These are phyloP conservation scores for Decorospora gaudefroyi DNA, from an alignment of 2,329 filamentous ascomycete species.

Conservation along the genomic window DNA sequence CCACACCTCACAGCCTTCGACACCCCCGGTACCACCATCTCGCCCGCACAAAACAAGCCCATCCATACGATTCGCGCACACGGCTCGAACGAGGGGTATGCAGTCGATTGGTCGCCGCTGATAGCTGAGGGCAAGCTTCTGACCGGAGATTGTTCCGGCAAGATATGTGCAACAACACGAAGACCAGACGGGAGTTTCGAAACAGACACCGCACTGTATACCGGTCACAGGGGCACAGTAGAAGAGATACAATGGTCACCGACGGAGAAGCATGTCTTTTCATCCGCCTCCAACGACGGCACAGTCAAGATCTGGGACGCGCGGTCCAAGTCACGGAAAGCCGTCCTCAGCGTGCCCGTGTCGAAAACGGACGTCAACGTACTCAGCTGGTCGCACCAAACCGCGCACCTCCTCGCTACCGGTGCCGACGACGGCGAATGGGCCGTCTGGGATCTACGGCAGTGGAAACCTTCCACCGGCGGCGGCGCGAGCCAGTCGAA, in stretches of 20 bases:
- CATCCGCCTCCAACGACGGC: conserved; percentile 90
- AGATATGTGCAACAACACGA: conserved; percentile 85
- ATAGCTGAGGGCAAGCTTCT: conserved; percentile 81
- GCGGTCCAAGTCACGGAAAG: conserved; percentile 82
- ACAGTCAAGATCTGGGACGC: conserved; percentile 96
- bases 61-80: conserved; percentile 86
- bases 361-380: conserved; percentile 91
- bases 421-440: conserved; percentile 93
- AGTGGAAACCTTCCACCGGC: conserved; percentile 75
- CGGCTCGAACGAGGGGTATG: conserved; percentile 86
- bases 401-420: conserved; percentile 84
- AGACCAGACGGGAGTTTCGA: conserved; percentile 88
- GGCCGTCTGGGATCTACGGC: conserved; percentile 93
- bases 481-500: conserved; percentile 53
- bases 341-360: conserved; percentile 85
- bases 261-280: conserved; percentile 88
- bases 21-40: conserved; percentile 78
- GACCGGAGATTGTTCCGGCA: conserved; percentile 87
- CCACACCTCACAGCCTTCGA: conserved; percentile 89
- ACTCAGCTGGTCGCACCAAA: conserved; percentile 90
- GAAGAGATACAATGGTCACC: conserved; percentile 98
- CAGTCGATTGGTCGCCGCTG: conserved; percentile 91
- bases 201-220: conserved; percentile 81
- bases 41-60: conserved; percentile 84
- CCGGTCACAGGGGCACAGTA: conserved; percentile 80